Conservation (phyloP, 768 basidiomycete species). For the Megacollybia marginata region DNA sequence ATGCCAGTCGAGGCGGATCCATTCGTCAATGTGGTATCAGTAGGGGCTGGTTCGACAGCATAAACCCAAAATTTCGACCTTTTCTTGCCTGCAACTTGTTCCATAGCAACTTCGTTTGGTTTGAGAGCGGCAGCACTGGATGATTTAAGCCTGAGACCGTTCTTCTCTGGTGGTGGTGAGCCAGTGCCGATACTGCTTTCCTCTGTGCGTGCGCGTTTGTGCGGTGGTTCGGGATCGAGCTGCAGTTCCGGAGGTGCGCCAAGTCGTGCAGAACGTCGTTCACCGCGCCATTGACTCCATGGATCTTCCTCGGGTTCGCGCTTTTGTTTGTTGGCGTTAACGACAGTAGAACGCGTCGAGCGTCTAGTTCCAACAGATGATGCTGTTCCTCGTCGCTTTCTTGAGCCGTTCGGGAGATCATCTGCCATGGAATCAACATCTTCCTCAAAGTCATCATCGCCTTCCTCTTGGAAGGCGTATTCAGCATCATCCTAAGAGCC, state of each 20-base stretch:
- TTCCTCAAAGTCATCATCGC: slow-evolving; percentile 52
- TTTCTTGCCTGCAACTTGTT: slow-evolving; percentile 73
- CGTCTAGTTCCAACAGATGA: slow-evolving; percentile 36
- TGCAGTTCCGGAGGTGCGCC: slow-evolving; percentile 47
- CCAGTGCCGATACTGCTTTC: slow-evolving; percentile 59
- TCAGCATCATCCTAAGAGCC: slow-evolving; percentile 54
- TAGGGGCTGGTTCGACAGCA: slow-evolving; percentile 60
- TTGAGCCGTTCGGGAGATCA: slow-evolving; percentile 33
- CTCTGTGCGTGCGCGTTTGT: slow-evolving; percentile 73
- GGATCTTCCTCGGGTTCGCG: slow-evolving; percentile 42
- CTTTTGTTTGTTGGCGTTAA: slow-evolving; percentile 49
- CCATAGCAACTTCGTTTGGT: slow-evolving; percentile 67
- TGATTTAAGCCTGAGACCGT: slow-evolving; percentile 37
- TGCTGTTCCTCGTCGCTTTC: slow-evolving; percentile 31
- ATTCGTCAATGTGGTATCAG: slow-evolving; percentile 7
- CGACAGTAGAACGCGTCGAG: slow-evolving; percentile 41
- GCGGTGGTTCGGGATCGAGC: slow-evolving; percentile 39
- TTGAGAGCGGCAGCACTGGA: slow-evolving; percentile 62
- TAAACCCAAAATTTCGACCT: slow-evolving; percentile 87
- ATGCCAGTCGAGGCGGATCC: slow-evolving; percentile 7
- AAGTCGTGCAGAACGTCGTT: slow-evolving; percentile 63
- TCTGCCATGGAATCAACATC: slow-evolving; percentile 40
- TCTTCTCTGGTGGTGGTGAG: slow-evolving; percentile 22
- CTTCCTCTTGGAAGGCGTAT: slow-evolving; percentile 56
- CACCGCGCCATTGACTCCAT: slow-evolving; percentile 61